Evolutionary conservation across 306 rosid species (phyloP), one percentile per base, ranked within the genome.

Genomic region (Cucumis melo): DNA sequence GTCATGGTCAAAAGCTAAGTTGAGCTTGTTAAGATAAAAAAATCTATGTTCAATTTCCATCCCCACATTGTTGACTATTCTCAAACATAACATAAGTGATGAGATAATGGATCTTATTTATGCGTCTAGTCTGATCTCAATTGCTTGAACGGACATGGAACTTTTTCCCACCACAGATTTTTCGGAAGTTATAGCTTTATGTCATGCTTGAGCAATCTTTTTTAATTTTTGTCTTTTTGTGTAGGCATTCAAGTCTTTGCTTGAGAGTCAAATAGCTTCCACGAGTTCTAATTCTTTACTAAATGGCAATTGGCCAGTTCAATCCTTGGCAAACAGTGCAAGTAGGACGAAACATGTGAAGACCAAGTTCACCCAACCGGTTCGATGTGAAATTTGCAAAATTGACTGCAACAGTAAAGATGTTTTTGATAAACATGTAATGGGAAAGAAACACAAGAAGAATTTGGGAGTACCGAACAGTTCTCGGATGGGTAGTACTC

Each of bases 301-400:
- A 80, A 79, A 82, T 57, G 83, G 42, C 44, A 70, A 59, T 53
- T 86, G 76, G 87, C 10, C 64, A 55, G 24, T 72, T 67, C 87
- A 83, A 79, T 17, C 36, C 74, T 70, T 76, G 53, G 73, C 77
- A 44, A 75, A 57, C 62, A 73, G 65, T 17, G 42, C 82, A 34
- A 36, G 19, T 12, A 34, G 63, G 75, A 58, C 63, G 27, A 72
- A 27, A 72, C 83, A 84, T 27, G 38, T 76, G 63, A 83, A 85
- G 78, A 71, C 84, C 77, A 82, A 53, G 63, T 81, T 75, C 78
- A 53, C 16, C 36, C 78, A 58, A 61, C 58, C 82, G 21, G 39
- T 86, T 72, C 50, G 81, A 57, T 86, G 86, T 77, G 91, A 84
- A 68, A 80, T 87, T 73, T 86, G 87, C 81, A 80, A 82, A 70